These are phyloP conservation scores for Aspergillus affinis DNA, from an alignment of 495 filamentous ascomycete genomes.

Conservation along the genomic window DNA sequence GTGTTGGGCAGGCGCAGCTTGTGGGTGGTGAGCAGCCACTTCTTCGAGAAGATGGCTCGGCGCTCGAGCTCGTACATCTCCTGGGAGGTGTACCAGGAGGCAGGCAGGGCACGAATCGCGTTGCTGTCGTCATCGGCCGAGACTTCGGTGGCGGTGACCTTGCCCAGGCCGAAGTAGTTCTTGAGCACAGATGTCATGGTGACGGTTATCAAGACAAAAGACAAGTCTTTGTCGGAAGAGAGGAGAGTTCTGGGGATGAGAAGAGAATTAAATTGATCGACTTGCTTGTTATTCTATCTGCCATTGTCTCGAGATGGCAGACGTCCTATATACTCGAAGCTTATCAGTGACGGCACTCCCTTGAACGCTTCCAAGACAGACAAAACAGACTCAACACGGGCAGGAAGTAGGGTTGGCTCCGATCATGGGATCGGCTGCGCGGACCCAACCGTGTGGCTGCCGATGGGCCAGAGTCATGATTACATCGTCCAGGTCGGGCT, in stretches of 20 bases:
- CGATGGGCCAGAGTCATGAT: neutral
- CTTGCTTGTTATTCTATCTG: neutral
- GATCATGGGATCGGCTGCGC: constrained; percentile 5
- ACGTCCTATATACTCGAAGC: neutral
- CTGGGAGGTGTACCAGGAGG: constrained; percentile 49
- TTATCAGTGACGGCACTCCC: neutral
- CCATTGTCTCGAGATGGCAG: neutral
- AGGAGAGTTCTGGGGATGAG: too few species aligned
- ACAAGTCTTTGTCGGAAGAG: neutral
- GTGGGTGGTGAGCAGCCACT: constrained; percentile 57
- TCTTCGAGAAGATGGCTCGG: constrained; percentile 51
- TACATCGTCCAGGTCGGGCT: neutral
- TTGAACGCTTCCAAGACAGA: neutral
- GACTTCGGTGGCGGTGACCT: constrained; percentile 6
- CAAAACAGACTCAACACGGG: neutral
- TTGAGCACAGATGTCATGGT: neutral
- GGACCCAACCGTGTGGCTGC: neutral
- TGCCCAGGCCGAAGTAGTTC: constrained; percentile 29
- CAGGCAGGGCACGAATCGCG: constrained; percentile 39
- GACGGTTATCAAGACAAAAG: neutral
- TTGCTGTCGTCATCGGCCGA: constrained; percentile 10
- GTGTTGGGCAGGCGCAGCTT: constrained; percentile 42
- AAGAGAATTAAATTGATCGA: neutral
- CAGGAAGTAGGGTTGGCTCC: neutral
- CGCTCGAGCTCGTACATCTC: constrained; percentile 55